Base-by-base conservation (phyloP, 2,329 filamentous ascomycete genomes). In the Microcyclosporella mali region DNA sequence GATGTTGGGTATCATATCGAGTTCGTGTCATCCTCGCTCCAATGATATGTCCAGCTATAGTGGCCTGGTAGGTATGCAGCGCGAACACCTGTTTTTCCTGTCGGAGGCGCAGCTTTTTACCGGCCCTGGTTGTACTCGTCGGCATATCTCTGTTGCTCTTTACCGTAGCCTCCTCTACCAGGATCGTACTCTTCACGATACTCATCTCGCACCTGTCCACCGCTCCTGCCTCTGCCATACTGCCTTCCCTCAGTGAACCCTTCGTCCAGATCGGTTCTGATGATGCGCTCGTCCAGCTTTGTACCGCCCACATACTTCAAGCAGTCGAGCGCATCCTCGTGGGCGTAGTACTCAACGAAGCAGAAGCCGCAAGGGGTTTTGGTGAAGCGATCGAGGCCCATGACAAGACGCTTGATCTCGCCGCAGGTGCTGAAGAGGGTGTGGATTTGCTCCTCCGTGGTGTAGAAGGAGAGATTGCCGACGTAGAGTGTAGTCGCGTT, bases 331-430 rank as follows among this genome's bases (percentile, higher is more conserved):
- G 92, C 92, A 66, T 98, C 92, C 63, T 95, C 84, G 66, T 97
- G 92, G 21, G 84, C 95, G 72, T 95, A 97, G 71, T 98, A 98
- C 70, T 98, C 92, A 60, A 98, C 92, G 63, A 98, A 98, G 74
- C 92, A 98, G 75, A 98, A 98, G 31, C 92, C 92, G 68, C 92
- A 98, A 1, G 92, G 92, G 1, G 92, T 98, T 73, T 98, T 98
- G 68, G 85, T 85, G 73, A 92, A 95, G 45, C 92, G 84, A 65
- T 98, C 92, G 40, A 98, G 80, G 37, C 92, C 92, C 92, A 98
- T 98, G 53, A 98, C 81, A 36, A 98, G 79, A 19, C 92, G 86
- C 71, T 98, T 98, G 70, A 98, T 94, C 72, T 97, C 92, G 59
- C 92, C 92, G 67, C 88, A 83, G 63, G 76, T 79, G 46, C 50